phyloP scores from a whole-genome alignment of 1,284 basidiomycete species.

The Moesziomyces parantarcticus region DNA sequence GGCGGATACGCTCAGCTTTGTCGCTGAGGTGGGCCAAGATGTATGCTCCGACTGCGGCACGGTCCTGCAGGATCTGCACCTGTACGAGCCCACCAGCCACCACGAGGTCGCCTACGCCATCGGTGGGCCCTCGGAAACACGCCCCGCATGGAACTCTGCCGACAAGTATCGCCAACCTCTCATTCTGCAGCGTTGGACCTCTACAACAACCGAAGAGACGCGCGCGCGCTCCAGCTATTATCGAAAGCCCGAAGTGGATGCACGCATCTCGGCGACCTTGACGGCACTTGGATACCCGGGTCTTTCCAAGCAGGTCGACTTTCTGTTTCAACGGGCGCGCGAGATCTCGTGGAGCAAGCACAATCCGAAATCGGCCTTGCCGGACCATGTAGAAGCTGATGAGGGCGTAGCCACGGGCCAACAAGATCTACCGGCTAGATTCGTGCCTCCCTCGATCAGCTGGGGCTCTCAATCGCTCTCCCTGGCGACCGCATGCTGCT shows the following conservation, averaged over 20 bases:
- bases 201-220: slow-evolving; percentile 2
- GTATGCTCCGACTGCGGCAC: slow-evolving; percentile 27
- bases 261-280: slow-evolving; percentile 21
- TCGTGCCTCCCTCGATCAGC: slow-evolving; percentile 11
- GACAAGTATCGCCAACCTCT: background rate
- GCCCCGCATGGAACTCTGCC: slow-evolving; percentile 3
- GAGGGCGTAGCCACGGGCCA: background rate
- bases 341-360: slow-evolving; percentile 17
- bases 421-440: slow-evolving; percentile 2
- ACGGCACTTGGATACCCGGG: slow-evolving; percentile 11
- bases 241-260: slow-evolving; percentile 35
- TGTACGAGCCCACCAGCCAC: slow-evolving; percentile 23
- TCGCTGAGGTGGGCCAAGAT: slow-evolving; percentile 21
- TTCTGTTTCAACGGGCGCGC: slow-evolving; percentile 32
- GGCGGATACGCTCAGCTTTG: slow-evolving; percentile 2
- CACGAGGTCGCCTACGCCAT: slow-evolving; percentile 26
- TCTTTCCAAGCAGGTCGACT: slow-evolving; percentile 27
- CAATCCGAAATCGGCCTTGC: background rate
- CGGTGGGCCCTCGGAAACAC: slow-evolving; percentile 7
- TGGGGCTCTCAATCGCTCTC: slow-evolving; percentile 28
- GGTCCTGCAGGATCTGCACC: slow-evolving; percentile 18
- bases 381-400: background rate
- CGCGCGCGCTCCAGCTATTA: slow-evolving; percentile 2
- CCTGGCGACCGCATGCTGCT: slow-evolving; percentile 45
- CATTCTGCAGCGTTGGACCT: background rate